Evolutionary conservation across 1,284 basidiomycete species (phyloP).

Genomic region (Fomitopsis schrenkii): DNA sequence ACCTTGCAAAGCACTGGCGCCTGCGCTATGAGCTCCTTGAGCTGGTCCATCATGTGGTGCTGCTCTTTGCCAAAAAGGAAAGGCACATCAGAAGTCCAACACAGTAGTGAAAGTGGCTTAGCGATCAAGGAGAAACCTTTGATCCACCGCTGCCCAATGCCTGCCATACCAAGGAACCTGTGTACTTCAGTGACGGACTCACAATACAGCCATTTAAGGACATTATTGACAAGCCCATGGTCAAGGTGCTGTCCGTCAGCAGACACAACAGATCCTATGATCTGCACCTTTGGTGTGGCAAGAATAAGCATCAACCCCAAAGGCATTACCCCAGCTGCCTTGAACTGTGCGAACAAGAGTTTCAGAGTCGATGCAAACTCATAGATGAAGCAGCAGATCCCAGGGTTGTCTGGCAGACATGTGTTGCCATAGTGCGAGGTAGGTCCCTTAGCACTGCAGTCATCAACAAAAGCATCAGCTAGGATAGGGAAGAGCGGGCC

Average conservation of each 20-base stretch:
- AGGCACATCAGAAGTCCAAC: conserved; percentile 6
- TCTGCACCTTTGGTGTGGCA: conserved; percentile 17
- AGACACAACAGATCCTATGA: conserved; percentile 27
- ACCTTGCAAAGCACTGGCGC: conserved; percentile 26
- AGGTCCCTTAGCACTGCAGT: conserved; percentile 25
- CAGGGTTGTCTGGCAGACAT: conserved; percentile 20
- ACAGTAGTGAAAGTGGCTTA: conserved; percentile 25
- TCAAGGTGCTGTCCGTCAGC: conserved; percentile 27
- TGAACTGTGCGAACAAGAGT: conserved; percentile 20
- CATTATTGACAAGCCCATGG: conserved; percentile 22
- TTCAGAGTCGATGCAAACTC: conserved; percentile 22
- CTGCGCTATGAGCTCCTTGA: conserved; percentile 22
- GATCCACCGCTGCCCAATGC: conserved; percentile 29
- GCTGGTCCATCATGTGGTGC: conserved; percentile 17
- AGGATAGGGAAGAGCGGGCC: conserved; percentile 11
- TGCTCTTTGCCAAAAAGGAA: conserved; percentile 21
- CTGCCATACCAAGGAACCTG: conserved; percentile 29
- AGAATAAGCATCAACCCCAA: conserved; percentile 26
- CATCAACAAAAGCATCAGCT: conserved; percentile 27
- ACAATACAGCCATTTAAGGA: conserved; percentile 28
- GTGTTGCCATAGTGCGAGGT: conserved; percentile 17
- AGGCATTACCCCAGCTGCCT: conserved; percentile 24
- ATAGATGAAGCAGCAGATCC: conserved; percentile 27
- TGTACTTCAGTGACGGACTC: conserved; percentile 25
- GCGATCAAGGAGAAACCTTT: conserved; percentile 27